These are phyloP conservation scores for Xylaria sp. DNA, from an alignment of 2,329 filamentous ascomycete species.

Conservation along the genomic window DNA sequence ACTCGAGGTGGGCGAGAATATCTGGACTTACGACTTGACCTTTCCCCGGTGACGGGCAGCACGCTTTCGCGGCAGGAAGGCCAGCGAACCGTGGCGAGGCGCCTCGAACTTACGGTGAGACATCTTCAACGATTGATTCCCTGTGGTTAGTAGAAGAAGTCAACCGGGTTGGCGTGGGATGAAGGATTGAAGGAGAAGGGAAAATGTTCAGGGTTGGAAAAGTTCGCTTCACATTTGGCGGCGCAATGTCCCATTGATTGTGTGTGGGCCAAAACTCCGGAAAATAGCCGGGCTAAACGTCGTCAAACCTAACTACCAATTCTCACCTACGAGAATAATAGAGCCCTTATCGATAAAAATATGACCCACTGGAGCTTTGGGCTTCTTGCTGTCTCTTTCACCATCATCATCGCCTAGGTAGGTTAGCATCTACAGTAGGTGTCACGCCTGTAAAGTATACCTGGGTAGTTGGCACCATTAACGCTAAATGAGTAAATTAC, in stretches of 20 bases:
- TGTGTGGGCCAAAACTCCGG: slow-evolving; percentile 41
- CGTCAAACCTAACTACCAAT: not conserved
- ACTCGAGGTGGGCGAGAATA: slow-evolving; percentile 38
- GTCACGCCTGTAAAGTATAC: not conserved
- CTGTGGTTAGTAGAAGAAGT: slow-evolving; percentile 49
- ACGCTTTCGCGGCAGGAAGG: slow-evolving; percentile 89
- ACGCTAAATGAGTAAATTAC: too few species aligned
- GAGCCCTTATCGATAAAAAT: slow-evolving; percentile 43
- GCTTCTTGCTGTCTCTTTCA: not conserved
- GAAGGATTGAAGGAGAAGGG: slow-evolving; percentile 41
- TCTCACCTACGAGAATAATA: too few species aligned
- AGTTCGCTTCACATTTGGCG: slow-evolving; percentile 42
- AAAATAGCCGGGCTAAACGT: slow-evolving; percentile 43
- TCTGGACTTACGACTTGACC: slow-evolving; percentile 88
- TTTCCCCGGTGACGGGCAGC: slow-evolving; percentile 94
- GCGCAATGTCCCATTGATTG: slow-evolving; percentile 23
- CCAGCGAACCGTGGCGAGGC: slow-evolving; percentile 93
- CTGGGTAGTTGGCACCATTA: too few species aligned
- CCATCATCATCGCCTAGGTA: not conserved
- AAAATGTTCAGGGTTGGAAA: slow-evolving; percentile 38
- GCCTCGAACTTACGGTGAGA: slow-evolving; percentile 76
- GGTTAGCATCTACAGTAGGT: not conserved
- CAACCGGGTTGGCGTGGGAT: slow-evolving; percentile 46
- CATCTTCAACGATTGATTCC: slow-evolving; percentile 51
- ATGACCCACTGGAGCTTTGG: not conserved